Base-by-base conservation (phyloP, 2,329 filamentous ascomycete genomes). In the Penicillium hordei region DNA sequence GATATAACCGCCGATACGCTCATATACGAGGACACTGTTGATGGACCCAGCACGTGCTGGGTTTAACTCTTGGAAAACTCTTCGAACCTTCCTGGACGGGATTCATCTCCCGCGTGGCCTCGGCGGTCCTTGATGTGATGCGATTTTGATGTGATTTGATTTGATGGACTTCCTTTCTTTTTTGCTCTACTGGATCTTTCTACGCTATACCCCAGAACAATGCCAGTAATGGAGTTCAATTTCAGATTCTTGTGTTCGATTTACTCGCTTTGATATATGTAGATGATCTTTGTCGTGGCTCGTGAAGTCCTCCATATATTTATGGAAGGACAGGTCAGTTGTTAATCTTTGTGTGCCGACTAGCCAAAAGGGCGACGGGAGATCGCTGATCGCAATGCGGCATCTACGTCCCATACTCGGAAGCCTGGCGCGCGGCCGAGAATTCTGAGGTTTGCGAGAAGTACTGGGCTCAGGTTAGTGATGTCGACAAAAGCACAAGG, bases 401-500 rank as follows among this genome's bases (percentile, higher is more conserved):
- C 57, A 43, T 75, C 72, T 5, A 75, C 70, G 48, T 71, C 65
- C 15, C 59, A 60, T 27, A 68, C 59, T n/a, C 69, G 63, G 53
- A 72, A 73, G 1, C 73, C 73, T 8, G 72, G 72, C 3, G 73
- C 71, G 15, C 72, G 68, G 21, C 72, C 72, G 4, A 75, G 65
- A 44, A 72, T 69, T n/a, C 69, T 62, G 36, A 66, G 52, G n/a
- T 65, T 65, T 17, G 60, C 51, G 3, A 69, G 57, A 36, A 74
- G 65, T 17, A 64, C 68, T 68, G 34, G 7, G 2, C 5, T 27
- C 8, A 19, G 27, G 19, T 46, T 12, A 62, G 40, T 45, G n/a
- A 34, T 39, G 12, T 46, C 33, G 15, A 46, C 8, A 58, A 43
- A 42, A 40, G 49, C 21, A 21, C 1, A 44, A n/a, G 21, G 13